Conservation (phyloP, 495 filamentous ascomycete species). For the Clavariopsis aquatica region DNA sequence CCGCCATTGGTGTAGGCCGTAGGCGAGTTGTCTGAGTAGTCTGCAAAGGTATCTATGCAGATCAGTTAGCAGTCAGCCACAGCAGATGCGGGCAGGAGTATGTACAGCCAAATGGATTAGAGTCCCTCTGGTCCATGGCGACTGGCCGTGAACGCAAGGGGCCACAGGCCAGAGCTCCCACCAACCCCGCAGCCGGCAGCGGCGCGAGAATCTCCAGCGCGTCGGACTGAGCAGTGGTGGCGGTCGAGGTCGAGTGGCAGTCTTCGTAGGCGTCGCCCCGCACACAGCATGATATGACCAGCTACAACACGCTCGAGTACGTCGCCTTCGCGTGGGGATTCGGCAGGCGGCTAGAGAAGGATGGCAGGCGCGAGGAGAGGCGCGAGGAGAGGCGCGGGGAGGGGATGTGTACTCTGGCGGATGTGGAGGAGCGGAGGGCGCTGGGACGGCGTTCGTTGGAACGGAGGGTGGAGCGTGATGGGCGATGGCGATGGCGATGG, state of each 20-base stretch:
- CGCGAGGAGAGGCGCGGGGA: not conserved
- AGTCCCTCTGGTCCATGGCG: slow-evolving; percentile 31
- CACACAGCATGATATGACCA: not conserved
- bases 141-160: slow-evolving; percentile 14
- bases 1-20: slow-evolving; percentile 7
- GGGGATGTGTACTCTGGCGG: not conserved
- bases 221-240: not conserved
- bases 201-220: slow-evolving; percentile 29
- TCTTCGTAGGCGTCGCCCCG: not conserved
- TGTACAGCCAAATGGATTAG: slow-evolving; percentile 32
- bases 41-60: slow-evolving; percentile 22
- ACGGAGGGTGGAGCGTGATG: too few relatives aligned
- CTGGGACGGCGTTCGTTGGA: not conserved
- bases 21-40: slow-evolving; percentile 5
- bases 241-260: not conserved
- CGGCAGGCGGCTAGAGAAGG: too few relatives aligned
- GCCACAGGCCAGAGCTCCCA: slow-evolving; percentile 15
- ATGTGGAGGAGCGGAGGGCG: not conserved
- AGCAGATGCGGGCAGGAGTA: not conserved
- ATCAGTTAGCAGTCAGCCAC: not conserved
- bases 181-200: slow-evolving; percentile 29
- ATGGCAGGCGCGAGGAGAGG: not conserved
- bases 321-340: too few relatives aligned
- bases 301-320: too few relatives aligned
- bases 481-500: too few relatives aligned